Percentiles rank a stretch among this genome's conserved stretches.
These are phyloP conservation scores for Pythium myriotylum DNA, from an alignment of 352 stramenopile genomes.

Conservation along the genomic window DNA sequence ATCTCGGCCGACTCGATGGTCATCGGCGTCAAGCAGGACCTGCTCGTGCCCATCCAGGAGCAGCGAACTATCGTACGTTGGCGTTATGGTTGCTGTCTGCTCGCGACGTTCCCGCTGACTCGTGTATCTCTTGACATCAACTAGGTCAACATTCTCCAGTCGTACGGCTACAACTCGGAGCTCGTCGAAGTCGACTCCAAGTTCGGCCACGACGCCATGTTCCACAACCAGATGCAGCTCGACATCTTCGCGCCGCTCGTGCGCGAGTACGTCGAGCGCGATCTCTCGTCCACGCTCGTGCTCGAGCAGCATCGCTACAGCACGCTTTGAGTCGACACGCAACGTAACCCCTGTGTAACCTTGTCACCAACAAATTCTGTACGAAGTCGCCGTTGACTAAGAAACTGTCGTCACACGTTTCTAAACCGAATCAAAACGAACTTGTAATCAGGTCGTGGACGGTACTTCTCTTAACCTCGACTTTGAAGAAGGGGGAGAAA, in stretches of 20 bases:
- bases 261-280: constrained; percentile 68
- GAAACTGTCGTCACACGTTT: constrained; percentile 6
- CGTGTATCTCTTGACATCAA: too few species aligned
- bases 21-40: constrained; percentile 83
- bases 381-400: neutral
- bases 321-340: constrained; percentile 49
- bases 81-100: neutral
- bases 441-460: constrained; percentile 8
- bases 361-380: neutral
- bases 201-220: constrained; percentile 89
- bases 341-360: constrained; percentile 17
- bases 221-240: constrained; percentile 79
- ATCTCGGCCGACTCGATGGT: constrained; percentile 71
- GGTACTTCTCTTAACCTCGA: constrained; percentile 14
- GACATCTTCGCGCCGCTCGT: constrained; percentile 76
- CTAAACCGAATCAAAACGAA: neutral
- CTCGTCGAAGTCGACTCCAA: constrained; percentile 83
- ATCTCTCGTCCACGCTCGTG: constrained; percentile 51
- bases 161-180: constrained; percentile 61
- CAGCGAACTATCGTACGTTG: constrained; percentile 66
- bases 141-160: constrained; percentile 77
- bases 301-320: constrained; percentile 83
- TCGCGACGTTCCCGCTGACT: neutral
- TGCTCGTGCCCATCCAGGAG: constrained; percentile 85
- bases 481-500: constrained; percentile 30